Evolutionary conservation across 2,329 filamentous ascomycete species (phyloP), one percentile per base, ranked within the genome.

Genomic region (Didymella arachidicola): DNA sequence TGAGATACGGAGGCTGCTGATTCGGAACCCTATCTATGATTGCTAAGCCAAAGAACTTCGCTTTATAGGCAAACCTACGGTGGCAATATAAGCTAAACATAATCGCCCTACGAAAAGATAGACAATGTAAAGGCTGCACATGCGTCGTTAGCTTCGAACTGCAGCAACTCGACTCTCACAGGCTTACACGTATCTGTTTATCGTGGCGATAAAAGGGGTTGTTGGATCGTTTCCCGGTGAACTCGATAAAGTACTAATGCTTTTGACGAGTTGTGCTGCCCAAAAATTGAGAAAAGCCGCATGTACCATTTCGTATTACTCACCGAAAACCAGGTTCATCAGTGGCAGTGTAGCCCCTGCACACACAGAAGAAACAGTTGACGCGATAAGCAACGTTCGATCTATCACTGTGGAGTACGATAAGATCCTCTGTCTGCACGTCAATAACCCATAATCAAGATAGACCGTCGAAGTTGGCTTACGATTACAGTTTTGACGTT

Each of bases 101-200:
- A 87, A 83, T 53, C 84, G 84, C 14, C 74, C 84, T 19, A 85
- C 74, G 60, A 87, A 87, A 1, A 88, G 76, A 65, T 86, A 87
- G 14, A 87, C 75, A 59, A 87, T 85, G 61, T 81, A 84, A 14
- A 63, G 26, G 6, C 65, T 67, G n/a, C 10, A 7, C 1, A 19
- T 1, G 0, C 6, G 19, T 26, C 45, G 2, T 62, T 27, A 32
- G 32, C 16, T 4, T 16, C 2, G 26, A 19, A 45, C 7, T 7
- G 5, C 26, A 41, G 19, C 16, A 4, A 1, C 3, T 1, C 3
- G 12, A 18, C 5, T 5, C 7, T 10, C 14, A 2, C 32, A 6
- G 2, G 47, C 61, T 5, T 54, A 66, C 64, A 68, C 66, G 45
- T 65, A 68, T 67, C 60, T 50, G 32, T 65, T 60, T 41, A 68